Percentiles rank a stretch among this genome's conserved stretches.
phyloP scores from a whole-genome alignment of 2,329 filamentous ascomycete species.

The Akanthomyces uredinophilus region DNA sequence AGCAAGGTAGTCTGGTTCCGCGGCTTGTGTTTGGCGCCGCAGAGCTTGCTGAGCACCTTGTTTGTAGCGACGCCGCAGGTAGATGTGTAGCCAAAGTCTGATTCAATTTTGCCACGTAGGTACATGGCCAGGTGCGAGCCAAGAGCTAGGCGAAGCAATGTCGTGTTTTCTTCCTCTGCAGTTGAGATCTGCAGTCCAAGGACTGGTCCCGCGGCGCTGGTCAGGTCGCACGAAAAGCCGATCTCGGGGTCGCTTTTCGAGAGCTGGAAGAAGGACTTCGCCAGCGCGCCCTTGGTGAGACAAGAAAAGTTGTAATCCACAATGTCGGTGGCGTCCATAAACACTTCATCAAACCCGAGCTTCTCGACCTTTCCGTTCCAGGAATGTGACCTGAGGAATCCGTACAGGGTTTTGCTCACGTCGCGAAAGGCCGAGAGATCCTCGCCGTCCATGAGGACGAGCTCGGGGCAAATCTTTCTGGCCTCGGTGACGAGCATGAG shows the following conservation, averaged over 20 bases:
- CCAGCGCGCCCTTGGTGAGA: constrained; percentile 61
- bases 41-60: constrained; percentile 81
- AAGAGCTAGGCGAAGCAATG: constrained; percentile 61
- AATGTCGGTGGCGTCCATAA: constrained; percentile 75
- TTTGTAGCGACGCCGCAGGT: constrained; percentile 85
- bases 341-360: constrained; percentile 85
- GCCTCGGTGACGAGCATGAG: constrained; percentile 82
- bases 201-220: constrained; percentile 58
- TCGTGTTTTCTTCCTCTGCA: constrained; percentile 29
- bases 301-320: constrained; percentile 73
- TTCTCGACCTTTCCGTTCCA: constrained; percentile 78
- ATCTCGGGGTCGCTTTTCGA: constrained; percentile 65
- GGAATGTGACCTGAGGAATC: constrained; percentile 64
- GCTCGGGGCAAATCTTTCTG: constrained; percentile 71
- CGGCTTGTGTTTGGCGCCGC: constrained; percentile 79
- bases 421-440: constrained; percentile 81
- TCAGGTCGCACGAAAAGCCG: constrained; percentile 79
- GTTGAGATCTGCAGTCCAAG: constrained; percentile 23
- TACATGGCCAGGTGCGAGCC: constrained; percentile 77
- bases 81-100: constrained; percentile 75
- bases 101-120: constrained; percentile 66
- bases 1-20: constrained; percentile 80
- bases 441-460: constrained; percentile 82
- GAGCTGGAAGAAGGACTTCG: constrained; percentile 73
- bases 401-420: constrained; percentile 75